Evolutionary conservation across 805 yeast species (phyloP), one percentile per base, ranked within the genome.

Genomic region (Metschnikowia chrysomelidarum): DNA sequence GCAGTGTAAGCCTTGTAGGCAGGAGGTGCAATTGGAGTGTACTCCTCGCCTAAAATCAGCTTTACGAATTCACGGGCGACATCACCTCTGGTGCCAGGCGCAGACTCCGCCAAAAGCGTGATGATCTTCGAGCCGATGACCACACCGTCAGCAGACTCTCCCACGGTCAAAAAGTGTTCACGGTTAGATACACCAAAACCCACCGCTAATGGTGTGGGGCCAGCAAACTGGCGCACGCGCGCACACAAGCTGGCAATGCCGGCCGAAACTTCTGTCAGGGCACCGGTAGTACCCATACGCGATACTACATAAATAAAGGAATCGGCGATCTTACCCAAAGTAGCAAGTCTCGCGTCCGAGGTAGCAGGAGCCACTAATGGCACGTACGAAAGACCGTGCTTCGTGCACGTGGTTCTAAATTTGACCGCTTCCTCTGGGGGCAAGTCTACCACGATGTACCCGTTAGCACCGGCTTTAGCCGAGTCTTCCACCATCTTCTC

Each of bases 301-400:
- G 96, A 87, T 12, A 93, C 98, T 24, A 93, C 98, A 53, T 93
- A 93, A 41, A 93, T 82, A 63, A 93, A 93, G 1, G 97, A 86
- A 59, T 91, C 97, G 20, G 99, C 95, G 53, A 93, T 85, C 38
- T 75, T 74, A 7, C 91, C 82, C 52, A 93, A 71, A 20, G 84
- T 64, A 54, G 77, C 74, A 51, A 93, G 74, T 53, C 99, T 78
- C 34, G 82, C 93, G 55, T 91, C 91, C 24, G 95, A 83, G 30
- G 98, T 93, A 21, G 96, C 85, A 27, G 98, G 99, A 2, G 98
- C 97, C 30, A 93, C 95, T 41, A 93, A 69, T 24, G 99, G 99
- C 42, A 93, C 79, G 57, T 88, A 88, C 34, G 91, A 80, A 46
- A 93, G 62, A 7, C 87, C 94, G 39, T 73, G 67, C 32, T 69